Evolutionary conservation across 371 early-diverging fungal genomes (phyloP).

Genomic region (Apophysomyces trapeziformis): DNA sequence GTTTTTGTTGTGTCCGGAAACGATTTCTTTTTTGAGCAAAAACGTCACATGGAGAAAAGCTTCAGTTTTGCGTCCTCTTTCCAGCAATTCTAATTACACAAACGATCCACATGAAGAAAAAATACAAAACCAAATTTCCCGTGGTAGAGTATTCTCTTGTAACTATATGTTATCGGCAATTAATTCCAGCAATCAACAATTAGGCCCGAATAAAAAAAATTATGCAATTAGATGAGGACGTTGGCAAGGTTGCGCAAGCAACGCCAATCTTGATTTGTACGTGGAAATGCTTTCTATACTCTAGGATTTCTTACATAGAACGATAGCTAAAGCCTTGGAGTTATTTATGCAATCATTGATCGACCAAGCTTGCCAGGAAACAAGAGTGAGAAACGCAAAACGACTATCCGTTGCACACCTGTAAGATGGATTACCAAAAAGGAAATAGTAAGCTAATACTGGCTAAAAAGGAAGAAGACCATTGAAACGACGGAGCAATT

Average conservation of each 20-base stretch:
- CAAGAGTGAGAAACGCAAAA: slow-evolving; percentile 78
- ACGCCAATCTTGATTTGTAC: slow-evolving; percentile 97
- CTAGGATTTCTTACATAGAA: slow-evolving; percentile 11
- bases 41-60: no score
- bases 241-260: slow-evolving; percentile 99
- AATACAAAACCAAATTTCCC: slow-evolving; percentile 91
- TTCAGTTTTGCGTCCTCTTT: no score
- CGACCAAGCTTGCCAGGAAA: slow-evolving; percentile 84
- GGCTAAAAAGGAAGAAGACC: slow-evolving; percentile 74
- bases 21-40: no score
- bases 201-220: slow-evolving; percentile 99
- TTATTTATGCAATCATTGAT: slow-evolving; percentile 92
- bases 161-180: neutral
- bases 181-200: slow-evolving; percentile 11
- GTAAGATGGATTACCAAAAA: slow-evolving; percentile 50
- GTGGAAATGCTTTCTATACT: slow-evolving; percentile 2
- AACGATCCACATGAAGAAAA: slow-evolving; percentile 71
- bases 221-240: slow-evolving; percentile 99
- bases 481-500: slow-evolving; percentile 54
- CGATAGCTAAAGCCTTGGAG: slow-evolving; percentile 88
- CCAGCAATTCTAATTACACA: neutral
- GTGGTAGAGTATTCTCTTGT: slow-evolving; percentile 59
- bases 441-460: neutral
- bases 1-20: no score
- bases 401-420: slow-evolving; percentile 86